Evolutionary conservation across 352 stramenopile species (phyloP), one percentile per base, ranked within the genome.

Genomic region (Pythium pyrilobum): DNA sequence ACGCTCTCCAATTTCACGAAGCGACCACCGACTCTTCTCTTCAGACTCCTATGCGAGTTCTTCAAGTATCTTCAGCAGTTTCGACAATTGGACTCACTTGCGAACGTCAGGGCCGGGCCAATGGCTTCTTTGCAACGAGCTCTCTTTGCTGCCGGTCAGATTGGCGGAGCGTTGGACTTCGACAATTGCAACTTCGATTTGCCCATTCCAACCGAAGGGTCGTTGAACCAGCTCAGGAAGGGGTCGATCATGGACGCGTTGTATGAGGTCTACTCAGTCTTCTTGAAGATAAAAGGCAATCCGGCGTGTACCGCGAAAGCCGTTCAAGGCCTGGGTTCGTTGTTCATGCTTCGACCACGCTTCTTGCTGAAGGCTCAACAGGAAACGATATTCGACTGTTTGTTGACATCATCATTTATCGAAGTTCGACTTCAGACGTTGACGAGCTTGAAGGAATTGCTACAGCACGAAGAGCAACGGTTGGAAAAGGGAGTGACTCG

Each of bases 271-370:
- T 93, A 88, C 55, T 51, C 50, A 8, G 57, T 58, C 11, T 93
- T 77, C 46, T 29, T 86, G 33, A 60, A 59, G 12, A 66, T 79
- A 18, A 53, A 56, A 34, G 69, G 71, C 5, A 86, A 77, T 43
- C 37, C 70, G 28, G 41, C 53, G 8, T 90, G 81, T 33, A 64
- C 66, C 15, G 70, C 78, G 21, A 95, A 92, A 64, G 82, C 79
- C 53, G 76, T 90, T 0, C 85, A 93, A 65, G 85, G 79, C 16
- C 67, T 95, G n/a, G 81, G 83, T 0, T 95, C 87, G 36, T 41
- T 95, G 6, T 89, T 92, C 52, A 74, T 75, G 8, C 66, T 74
- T 12, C 70, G 77, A 5, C 83, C 82, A 3, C 69, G 73, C 41
- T 58, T 93, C 5, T 76, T 95, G 34, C 65, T 95, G 16, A 71